These are phyloP conservation scores for Corylus americana DNA, from an alignment of 306 rosid species.

Conservation along the genomic window DNA sequence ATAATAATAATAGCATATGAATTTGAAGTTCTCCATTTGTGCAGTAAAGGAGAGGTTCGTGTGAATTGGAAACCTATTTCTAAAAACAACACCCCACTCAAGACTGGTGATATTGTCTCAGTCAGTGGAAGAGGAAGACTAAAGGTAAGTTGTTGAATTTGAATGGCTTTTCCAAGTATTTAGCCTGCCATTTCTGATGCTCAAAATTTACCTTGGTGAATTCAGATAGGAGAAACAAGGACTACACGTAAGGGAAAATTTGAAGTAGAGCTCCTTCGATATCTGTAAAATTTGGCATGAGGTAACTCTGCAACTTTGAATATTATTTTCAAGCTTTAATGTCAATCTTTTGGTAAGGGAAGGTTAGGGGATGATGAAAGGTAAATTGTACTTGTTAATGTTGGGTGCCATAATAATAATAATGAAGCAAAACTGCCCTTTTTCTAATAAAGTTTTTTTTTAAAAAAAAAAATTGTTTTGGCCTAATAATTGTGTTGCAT, in stretches of 20 bases:
- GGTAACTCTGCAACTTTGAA: background rate
- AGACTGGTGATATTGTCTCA: constrained; percentile 83
- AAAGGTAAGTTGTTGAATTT: constrained; percentile 50
- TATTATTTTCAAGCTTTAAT: background rate
- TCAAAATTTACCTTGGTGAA: constrained; percentile 15
- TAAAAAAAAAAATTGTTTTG: background rate
- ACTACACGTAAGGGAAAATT: constrained; percentile 85
- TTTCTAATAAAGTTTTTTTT: background rate
- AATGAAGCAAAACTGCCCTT: background rate
- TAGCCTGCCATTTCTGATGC: constrained; percentile 15
- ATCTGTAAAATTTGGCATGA: constrained; percentile 39
- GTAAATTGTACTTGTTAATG: background rate
- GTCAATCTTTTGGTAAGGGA: background rate
- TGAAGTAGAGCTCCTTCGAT: constrained; percentile 77
- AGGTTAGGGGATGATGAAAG: background rate
- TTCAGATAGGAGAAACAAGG: constrained; percentile 82
- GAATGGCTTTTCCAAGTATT: constrained; percentile 10
- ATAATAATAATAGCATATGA: constrained; percentile 11
- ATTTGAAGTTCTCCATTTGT: constrained; percentile 17
- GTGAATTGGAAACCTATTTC: constrained; percentile 81
- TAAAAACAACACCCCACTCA: constrained; percentile 71
- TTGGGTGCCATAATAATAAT: background rate
- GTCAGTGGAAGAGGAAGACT: constrained; percentile 85
- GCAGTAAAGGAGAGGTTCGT: constrained; percentile 81
- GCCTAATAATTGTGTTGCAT: background rate